Conservation (phyloP, 768 basidiomycete species). For the Mycena vitilis region DNA sequence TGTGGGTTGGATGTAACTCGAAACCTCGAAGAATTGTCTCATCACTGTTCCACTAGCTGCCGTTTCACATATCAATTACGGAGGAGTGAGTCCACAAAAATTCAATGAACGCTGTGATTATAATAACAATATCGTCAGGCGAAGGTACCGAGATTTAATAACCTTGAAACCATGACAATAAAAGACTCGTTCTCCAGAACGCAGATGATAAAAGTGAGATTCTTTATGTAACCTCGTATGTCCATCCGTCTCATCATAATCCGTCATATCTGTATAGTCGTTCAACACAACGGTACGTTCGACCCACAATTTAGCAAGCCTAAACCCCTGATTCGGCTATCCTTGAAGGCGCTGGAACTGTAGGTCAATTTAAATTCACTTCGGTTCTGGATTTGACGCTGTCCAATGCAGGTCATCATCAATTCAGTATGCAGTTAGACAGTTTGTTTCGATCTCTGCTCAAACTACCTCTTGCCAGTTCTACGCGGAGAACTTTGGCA, state of each 20-base stretch:
- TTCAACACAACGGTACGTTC: slow-evolving; percentile 51
- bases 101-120: neutral
- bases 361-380: slow-evolving; percentile 13
- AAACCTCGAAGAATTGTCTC: neutral
- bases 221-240: neutral
- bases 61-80: slow-evolving; percentile 15
- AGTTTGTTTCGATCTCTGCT: neutral
- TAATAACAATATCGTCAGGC: slow-evolving; percentile 38
- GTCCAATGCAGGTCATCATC: slow-evolving; percentile 39
- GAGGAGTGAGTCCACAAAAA: slow-evolving; percentile 4
- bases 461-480: slow-evolving; percentile 38
- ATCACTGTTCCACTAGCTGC: neutral
- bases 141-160: slow-evolving; percentile 35
- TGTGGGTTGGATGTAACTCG: slow-evolving; percentile 5
- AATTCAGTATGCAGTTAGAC: slow-evolving; percentile 48
- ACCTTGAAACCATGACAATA: neutral
- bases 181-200: slow-evolving; percentile 37
- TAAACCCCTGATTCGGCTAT: neutral
- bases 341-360: slow-evolving; percentile 22
- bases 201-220: slow-evolving; percentile 46
- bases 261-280: slow-evolving; percentile 31
- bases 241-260: neutral
- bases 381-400: neutral
- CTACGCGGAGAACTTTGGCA: slow-evolving; percentile 55
- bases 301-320: neutral